These are phyloP conservation scores for Cryptosporidium ubiquitum DNA, from an alignment of 169 alveolate genomes.

Conservation along the genomic window DNA sequence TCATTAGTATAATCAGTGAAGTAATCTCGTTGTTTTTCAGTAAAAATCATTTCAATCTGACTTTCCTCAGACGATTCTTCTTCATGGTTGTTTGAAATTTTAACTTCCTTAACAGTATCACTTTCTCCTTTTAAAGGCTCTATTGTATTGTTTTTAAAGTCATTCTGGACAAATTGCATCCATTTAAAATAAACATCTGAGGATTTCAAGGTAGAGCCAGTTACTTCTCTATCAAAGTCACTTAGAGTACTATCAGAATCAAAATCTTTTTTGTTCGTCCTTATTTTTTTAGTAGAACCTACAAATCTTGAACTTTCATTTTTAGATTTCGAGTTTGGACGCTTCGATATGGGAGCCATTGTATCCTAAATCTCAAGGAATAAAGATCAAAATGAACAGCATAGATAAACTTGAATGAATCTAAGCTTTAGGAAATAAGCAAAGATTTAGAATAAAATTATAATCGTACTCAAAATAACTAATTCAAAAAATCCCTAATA, in stretches of 20 bases:
- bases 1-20: conserved; percentile 46
- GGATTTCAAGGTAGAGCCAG: neutral
- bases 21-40: conserved; percentile 1
- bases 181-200: neutral
- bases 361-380: neutral
- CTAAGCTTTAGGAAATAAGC: neutral
- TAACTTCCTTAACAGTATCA: neutral
- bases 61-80: neutral
- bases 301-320: neutral
- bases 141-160: neutral
- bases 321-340: conserved; percentile 4
- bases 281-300: neutral
- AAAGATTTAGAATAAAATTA: neutral
- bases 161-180: conserved; percentile 5
- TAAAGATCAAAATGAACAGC: neutral
- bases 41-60: neutral
- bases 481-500: neutral
- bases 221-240: neutral
- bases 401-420: neutral
- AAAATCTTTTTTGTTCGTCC: neutral
- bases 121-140: neutral
- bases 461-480: neutral
- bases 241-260: conserved; percentile 2
- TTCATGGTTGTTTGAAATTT: neutral
- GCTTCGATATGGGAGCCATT: neutral